A percentile compares a stretch with the other conserved stretches of the same genome.
phyloP scores from a whole-genome alignment of 2,329 filamentous ascomycete species.

The Pseudogymnoascus sp. region DNA sequence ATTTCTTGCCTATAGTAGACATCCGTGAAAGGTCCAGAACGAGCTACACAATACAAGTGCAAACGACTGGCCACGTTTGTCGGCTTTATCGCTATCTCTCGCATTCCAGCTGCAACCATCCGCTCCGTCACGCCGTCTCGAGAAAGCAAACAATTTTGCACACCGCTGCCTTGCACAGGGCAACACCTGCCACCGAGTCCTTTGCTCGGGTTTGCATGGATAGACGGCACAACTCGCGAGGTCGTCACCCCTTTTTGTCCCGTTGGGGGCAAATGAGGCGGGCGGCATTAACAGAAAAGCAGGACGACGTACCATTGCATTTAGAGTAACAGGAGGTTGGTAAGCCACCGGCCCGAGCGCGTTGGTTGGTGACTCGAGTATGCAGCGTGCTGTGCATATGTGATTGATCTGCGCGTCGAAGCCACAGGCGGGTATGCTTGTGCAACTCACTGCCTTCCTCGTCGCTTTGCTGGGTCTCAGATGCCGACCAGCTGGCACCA shows the following conservation, averaged over 20 bases:
- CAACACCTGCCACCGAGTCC: not conserved
- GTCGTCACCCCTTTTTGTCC: not conserved
- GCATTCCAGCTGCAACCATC: not conserved
- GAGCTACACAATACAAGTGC: not conserved
- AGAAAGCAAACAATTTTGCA: not conserved
- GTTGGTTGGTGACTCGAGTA: not conserved
- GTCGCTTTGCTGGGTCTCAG: not conserved
- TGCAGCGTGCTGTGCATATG: constrained; percentile 1
- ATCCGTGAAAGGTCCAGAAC: not conserved
- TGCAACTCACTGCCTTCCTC: not conserved
- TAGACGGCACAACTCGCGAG: not conserved
- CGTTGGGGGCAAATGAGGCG: not conserved
- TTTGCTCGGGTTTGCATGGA: not conserved
- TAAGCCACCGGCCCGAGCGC: not conserved
- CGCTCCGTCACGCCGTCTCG: not conserved
- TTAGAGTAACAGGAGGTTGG: not conserved
- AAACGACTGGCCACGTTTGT: constrained; percentile 5
- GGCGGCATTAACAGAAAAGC: not conserved
- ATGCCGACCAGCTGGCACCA: constrained; percentile 3
- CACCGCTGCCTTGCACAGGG: not conserved
- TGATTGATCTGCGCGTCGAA: not conserved
- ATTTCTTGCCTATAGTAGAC: not conserved
- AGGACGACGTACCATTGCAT: not conserved
- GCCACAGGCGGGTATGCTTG: not conserved
- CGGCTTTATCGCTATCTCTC: not conserved